phyloP scores from a whole-genome alignment of 805 yeast species.

The Aciculoconidium aculeatum region DNA sequence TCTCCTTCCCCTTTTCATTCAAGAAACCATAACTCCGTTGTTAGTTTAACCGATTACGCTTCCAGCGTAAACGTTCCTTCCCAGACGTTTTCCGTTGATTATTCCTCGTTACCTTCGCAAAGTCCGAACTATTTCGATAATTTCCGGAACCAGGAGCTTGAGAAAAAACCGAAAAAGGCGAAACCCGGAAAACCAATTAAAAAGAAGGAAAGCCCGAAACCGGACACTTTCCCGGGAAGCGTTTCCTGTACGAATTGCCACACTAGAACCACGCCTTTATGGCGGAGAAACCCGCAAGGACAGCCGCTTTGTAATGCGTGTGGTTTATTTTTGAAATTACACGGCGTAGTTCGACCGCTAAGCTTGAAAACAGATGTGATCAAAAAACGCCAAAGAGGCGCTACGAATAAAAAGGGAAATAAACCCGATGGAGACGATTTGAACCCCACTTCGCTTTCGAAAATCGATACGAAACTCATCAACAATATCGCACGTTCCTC shows the following conservation, averaged over 20 bases:
- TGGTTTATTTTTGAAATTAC: slow-evolving; percentile 85
- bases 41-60: too few relatives aligned
- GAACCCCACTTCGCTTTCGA: slow-evolving; percentile 38
- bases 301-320: slow-evolving; percentile 95
- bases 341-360: slow-evolving; percentile 92
- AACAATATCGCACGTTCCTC: slow-evolving; percentile 8
- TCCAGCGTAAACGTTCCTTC: too few relatives aligned
- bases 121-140: too few relatives aligned
- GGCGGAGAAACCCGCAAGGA: slow-evolving; percentile 93
- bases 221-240: slow-evolving; percentile 3
- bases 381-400: slow-evolving; percentile 75
- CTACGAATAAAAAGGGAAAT: slow-evolving; percentile 13
- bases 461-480: slow-evolving; percentile 9
- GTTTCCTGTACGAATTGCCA: slow-evolving; percentile 77
- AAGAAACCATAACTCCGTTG: too few relatives aligned
- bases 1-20: too few relatives aligned
- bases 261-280: slow-evolving; percentile 87
- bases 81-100: too few relatives aligned
- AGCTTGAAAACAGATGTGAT: slow-evolving; percentile 89
- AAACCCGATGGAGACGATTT: slow-evolving; percentile 41
- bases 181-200: slow-evolving; percentile 4
- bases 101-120: too few relatives aligned
- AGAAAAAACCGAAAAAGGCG: slow-evolving; percentile 3
- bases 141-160: not conserved
- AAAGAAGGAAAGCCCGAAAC: slow-evolving; percentile 6